phyloP scores from a whole-genome alignment of 495 filamentous ascomycete species.

The Daldinia bambusicola region DNA sequence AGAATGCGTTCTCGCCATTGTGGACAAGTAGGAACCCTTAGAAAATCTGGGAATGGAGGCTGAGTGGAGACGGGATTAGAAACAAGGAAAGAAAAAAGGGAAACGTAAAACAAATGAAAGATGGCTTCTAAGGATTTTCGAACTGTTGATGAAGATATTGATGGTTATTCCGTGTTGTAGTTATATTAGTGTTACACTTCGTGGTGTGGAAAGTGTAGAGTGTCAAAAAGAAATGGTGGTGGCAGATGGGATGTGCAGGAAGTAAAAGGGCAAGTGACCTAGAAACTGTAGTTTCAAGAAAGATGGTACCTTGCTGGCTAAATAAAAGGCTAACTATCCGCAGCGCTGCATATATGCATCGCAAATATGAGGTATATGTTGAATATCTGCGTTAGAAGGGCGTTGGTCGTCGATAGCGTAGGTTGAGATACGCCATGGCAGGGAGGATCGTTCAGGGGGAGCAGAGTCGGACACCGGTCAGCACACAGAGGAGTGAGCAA shows the following conservation, averaged over 20 bases:
- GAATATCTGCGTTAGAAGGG: not conserved
- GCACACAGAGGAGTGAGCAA: not conserved
- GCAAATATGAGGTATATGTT: slow-evolving; percentile 17
- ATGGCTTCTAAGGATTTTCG: not conserved
- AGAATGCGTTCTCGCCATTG: slow-evolving; percentile 7
- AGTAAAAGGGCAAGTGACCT: not conserved
- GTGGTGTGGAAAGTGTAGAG: not conserved
- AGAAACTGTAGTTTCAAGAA: not conserved
- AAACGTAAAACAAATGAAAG: not conserved
- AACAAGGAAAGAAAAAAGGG: not conserved
- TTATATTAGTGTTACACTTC: not conserved
- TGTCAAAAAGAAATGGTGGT: not conserved
- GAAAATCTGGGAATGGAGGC: not conserved
- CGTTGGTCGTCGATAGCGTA: not conserved
- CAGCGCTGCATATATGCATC: slow-evolving; percentile 22
- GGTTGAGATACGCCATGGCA: not conserved
- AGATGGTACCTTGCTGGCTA: not conserved
- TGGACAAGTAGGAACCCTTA: not conserved
- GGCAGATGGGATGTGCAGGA: not conserved
- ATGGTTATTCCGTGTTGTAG: not conserved
- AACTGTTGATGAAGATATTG: not conserved
- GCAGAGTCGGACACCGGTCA: not conserved
- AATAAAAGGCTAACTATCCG: not conserved
- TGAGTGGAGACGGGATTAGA: not conserved
- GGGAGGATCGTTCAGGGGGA: not conserved